phyloP scores from a whole-genome alignment of 73 alveolate genomes.

The Paramecium caudatum region DNA sequence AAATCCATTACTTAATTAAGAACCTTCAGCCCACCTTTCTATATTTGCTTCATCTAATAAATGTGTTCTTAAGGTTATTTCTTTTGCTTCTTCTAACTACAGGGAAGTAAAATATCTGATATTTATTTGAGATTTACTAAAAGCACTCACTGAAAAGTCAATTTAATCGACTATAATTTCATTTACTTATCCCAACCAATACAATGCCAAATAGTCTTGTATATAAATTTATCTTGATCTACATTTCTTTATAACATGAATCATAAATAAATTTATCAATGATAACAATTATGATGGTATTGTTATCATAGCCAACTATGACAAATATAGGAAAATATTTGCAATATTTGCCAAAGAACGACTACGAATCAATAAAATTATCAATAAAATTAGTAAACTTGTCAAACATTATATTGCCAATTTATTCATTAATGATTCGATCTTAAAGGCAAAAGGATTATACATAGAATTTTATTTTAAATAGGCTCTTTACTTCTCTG shows the following conservation, averaged over 20 bases:
- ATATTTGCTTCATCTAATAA: background rate
- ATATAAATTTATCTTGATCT: conserved; percentile 43
- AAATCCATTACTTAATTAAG: background rate
- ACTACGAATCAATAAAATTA: background rate
- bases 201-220: conserved; percentile 46
- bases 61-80: background rate
- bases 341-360: background rate
- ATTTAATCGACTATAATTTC: conserved; percentile 21
- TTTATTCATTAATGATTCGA: conserved; percentile 59
- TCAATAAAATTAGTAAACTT: background rate
- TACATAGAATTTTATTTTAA: conserved; percentile 45
- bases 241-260: conserved; percentile 4
- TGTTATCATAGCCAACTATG: background rate
- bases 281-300: background rate
- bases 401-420: background rate
- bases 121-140: conserved; percentile 35
- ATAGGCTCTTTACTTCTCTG: conserved; percentile 30
- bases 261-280: conserved; percentile 57
- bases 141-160: background rate
- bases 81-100: background rate
- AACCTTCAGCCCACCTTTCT: background rate
- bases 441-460: conserved; percentile 51
- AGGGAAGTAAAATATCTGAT: conserved; percentile 5
- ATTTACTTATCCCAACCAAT: conserved; percentile 63
- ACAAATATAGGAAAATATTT: background rate